Base-by-base conservation (phyloP, 495 filamentous ascomycete species). In the Aspergillus hancockii region DNA sequence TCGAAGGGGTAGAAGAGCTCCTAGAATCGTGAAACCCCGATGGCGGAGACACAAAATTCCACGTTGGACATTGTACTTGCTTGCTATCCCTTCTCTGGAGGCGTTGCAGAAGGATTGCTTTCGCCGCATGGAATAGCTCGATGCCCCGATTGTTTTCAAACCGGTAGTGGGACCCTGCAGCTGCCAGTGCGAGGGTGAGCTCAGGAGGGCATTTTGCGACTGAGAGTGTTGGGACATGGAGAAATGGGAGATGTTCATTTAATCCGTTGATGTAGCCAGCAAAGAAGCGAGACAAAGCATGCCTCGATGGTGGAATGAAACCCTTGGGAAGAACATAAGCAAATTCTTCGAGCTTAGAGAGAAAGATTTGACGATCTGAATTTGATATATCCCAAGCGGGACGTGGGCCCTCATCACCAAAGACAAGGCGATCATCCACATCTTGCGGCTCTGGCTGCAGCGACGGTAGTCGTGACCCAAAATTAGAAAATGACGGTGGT, bases 381-480 rank as follows among this genome's bases (percentile, higher is more conserved):
- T 83, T 81, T 6, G 86, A 84, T 57, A 90, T 85, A 60, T 87
- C 85, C 80, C 86, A 84, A n/a, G 84, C 81, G 8, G 82, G 80
- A 19, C 77, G 72, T 8, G 75, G 70, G 22, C 74, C 71, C 16
- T 80, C 77, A 64, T 80, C 77, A 3, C 67, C 65, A 25, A 80
- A 71, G 5, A 75, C 76, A 47, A 77, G 70, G 16, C 77, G 75
- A 32, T 86, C 84, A 30, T 81, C 75, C 5, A 81, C 75, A 63
- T 88, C 83, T 55, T 85, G 80, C 22, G 77, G 76, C 54, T 90
- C 86, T 19, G 87, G 87, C 63, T 85, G 83, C 40, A 90, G 68
- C 7, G 87, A 90, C 1, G 86, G 85, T 45, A 89, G 80, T 41
- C 88, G 79, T 3, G 87, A 90, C 0, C 87, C 86, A 58, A 89